Conservation (phyloP, 1,139 yeast genomes). For the Geotrichum cucujoidarum region DNA sequence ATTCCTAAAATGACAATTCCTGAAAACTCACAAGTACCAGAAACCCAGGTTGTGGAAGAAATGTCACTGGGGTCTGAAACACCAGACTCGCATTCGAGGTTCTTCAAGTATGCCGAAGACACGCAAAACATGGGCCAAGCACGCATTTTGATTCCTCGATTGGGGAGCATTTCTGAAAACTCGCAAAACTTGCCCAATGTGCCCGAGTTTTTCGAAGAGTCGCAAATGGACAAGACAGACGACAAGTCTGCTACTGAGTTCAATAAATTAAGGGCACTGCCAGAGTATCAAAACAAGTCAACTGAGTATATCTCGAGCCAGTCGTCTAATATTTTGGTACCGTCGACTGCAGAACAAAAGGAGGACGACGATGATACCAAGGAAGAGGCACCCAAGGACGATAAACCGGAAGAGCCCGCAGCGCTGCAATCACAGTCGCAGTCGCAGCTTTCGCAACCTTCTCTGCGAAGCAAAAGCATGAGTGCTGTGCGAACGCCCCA, state of each 20-base stretch:
- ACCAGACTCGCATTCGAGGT: slow-evolving; percentile 6
- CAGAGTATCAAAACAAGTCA: not conserved
- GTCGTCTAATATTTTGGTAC: slow-evolving; percentile 5
- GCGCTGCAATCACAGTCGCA: not conserved
- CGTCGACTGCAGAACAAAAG: slow-evolving; percentile 12
- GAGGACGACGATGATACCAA: not conserved
- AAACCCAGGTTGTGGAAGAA: slow-evolving; percentile 6
- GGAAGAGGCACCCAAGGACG: not conserved
- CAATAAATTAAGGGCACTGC: not conserved
- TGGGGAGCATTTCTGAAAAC: not conserved
- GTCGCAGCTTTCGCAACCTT: not conserved
- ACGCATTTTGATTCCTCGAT: not conserved
- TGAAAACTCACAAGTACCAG: slow-evolving; percentile 2
- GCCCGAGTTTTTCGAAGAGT: not conserved
- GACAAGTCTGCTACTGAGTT: not conserved
- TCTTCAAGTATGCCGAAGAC: slow-evolving; percentile 8
- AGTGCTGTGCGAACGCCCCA: not conserved
- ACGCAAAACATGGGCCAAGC: not conserved
- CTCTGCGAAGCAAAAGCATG: not conserved
- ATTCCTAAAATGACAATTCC: not conserved
- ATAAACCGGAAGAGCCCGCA: not conserved
- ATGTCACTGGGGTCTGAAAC: slow-evolving; percentile 1
- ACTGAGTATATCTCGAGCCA: not conserved
- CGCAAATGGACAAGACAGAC: not conserved
- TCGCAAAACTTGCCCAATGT: not conserved